Evolutionary conservation across 495 filamentous ascomycete species (phyloP).

Genomic region (Bacidia rubella): DNA sequence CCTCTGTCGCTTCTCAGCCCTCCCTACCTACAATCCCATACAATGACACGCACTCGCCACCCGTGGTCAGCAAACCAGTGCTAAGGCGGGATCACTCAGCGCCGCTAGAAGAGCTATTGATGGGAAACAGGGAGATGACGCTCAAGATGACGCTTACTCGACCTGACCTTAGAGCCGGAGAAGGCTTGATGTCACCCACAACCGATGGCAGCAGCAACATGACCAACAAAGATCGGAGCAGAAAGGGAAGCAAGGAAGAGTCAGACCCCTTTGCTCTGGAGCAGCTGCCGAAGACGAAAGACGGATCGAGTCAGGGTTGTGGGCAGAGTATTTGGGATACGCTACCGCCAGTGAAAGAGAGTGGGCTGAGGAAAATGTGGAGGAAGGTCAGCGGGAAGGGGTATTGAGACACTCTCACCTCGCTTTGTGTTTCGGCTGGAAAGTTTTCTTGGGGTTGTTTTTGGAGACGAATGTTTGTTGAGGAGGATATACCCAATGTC

Average conservation of each 20-base stretch:
- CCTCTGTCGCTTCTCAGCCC: constrained; percentile 8
- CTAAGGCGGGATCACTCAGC: constrained; percentile 4
- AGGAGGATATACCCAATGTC: not conserved
- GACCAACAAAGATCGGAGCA: not conserved
- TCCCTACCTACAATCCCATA: not conserved
- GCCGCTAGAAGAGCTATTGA: constrained; percentile 36
- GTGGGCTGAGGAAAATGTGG: constrained; percentile 44
- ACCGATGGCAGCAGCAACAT: not conserved
- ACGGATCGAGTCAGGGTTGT: constrained; percentile 21
- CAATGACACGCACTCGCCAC: not conserved
- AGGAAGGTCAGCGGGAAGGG: constrained; percentile 27
- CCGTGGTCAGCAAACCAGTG: constrained; percentile 2
- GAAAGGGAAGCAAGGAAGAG: constrained; percentile 26
- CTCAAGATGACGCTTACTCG: constrained; percentile 86
- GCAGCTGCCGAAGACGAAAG: constrained; percentile 34
- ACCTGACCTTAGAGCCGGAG: constrained; percentile 59
- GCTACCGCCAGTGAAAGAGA: constrained; percentile 25
- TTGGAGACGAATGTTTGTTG: no score
- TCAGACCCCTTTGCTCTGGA: constrained; percentile 42
- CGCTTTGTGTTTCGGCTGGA: no score
- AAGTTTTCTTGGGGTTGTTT: no score
- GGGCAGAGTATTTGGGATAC: constrained; percentile 27
- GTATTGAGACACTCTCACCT: not conserved
- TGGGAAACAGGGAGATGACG: constrained; percentile 75
- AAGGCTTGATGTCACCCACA: constrained; percentile 31